A percentile compares a stretch with the other conserved stretches of the same genome.
Evolutionary conservation across 306 rosid species (phyloP).

Genomic region (Cercis canadensis): DNA sequence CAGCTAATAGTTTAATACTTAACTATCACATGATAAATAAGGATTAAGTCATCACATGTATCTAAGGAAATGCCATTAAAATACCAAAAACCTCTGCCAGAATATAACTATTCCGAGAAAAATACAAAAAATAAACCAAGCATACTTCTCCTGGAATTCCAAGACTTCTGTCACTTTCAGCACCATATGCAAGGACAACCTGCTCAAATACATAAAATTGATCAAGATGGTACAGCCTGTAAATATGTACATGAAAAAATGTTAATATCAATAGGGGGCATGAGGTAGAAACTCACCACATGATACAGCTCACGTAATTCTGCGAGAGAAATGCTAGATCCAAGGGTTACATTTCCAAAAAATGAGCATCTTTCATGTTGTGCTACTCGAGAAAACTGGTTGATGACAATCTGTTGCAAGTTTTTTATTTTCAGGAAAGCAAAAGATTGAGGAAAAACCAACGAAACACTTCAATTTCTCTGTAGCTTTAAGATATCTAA

Average conservation of each 20-base stretch:
- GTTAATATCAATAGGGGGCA: slow-evolving; percentile 30
- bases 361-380: slow-evolving; percentile 71
- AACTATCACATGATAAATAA: neutral
- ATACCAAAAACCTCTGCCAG: slow-evolving; percentile 12
- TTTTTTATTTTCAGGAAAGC: slow-evolving; percentile 37
- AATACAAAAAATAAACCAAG: slow-evolving; percentile 14
- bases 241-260: neutral
- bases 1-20: neutral
- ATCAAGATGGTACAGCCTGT: slow-evolving; percentile 32
- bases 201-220: slow-evolving; percentile 44
- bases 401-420: slow-evolving; percentile 80
- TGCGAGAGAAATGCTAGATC: slow-evolving; percentile 67
- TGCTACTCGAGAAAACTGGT: slow-evolving; percentile 78
- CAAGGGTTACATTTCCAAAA: slow-evolving; percentile 78
- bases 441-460: neutral
- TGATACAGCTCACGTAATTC: slow-evolving; percentile 81
- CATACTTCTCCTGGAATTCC: slow-evolving; percentile 92
- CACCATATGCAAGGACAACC: slow-evolving; percentile 96
- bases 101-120: slow-evolving; percentile 27
- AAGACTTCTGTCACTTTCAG: slow-evolving; percentile 90
- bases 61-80: slow-evolving; percentile 22
- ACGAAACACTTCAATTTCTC: neutral
- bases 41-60: slow-evolving; percentile 29
- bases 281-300: slow-evolving; percentile 62
- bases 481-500: neutral